Evolutionary conservation across 1,284 basidiomycete genomes (phyloP), one percentile per base, ranked within the genome.

Genomic region (Stygiomarasmius scandens): DNA sequence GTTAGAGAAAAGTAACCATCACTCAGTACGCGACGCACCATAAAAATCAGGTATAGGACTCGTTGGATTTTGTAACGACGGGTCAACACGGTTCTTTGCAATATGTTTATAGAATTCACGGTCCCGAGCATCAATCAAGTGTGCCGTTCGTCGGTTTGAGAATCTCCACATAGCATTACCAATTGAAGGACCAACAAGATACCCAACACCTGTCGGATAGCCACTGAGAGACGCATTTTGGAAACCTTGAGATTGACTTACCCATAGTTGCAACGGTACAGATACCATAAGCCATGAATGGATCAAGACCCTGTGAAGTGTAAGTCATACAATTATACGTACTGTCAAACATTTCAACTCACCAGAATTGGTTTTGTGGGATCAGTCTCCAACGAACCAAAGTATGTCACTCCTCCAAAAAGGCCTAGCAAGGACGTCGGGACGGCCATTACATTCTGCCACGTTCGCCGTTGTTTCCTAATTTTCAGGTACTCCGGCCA

Each of bases 21-120:
- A 50, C 16, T 52, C 25, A 38, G 41, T 52, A 61, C 58, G 14
- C 36, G 54, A 71, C 76, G 65, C 71, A 89, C 94, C 94, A 70
- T 96, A 94, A 69, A 90, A 96, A 71, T 96, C 94, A 1, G 93
- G 93, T 2, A 95, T 87, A 24, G 93, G 93, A 66, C 93, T 92
- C 9, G 91, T 93, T 10, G 92, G 86, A 67, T 89, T 93, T 71
- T 95, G 93, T 22, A 89, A 82, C 6, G 80, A 82, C 1, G 93
- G 91, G 68, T 95, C 92, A n/a, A 93, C 94, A 23, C 94, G 82
- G 70, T 93, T 92, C 69, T 83, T 87, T 58, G 92, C 87, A 68
- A 96, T 88, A 64, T 88, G 88, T 61, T 84, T 75, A 72, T 89
- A 89, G 72, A 96, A 95, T 69, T 92, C 85, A 62, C 84, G 82